Conservation (phyloP, 1,284 basidiomycete species). For the Malassezia slooffiae region DNA sequence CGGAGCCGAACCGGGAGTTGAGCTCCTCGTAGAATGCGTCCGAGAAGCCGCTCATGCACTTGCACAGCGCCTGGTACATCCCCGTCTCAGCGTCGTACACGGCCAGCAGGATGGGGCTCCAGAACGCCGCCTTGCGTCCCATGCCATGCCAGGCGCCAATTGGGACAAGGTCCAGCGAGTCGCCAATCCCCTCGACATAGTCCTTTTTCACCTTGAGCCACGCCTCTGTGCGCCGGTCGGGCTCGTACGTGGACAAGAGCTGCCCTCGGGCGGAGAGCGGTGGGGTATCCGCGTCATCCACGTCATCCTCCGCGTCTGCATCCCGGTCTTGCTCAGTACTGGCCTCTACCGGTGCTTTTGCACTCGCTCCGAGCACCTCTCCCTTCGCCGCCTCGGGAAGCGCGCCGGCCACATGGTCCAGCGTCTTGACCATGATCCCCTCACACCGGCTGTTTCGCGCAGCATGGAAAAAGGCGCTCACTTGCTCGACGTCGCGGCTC, state of each 20-base stretch:
- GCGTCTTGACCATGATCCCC: conserved; percentile 55
- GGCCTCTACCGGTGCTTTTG: too few species aligned
- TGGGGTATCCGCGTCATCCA: too few species aligned
- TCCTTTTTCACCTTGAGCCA: conserved; percentile 59
- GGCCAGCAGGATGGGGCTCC: conserved; percentile 78
- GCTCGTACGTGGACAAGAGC: conserved; percentile 78
- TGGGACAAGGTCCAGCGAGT: conserved; percentile 29
- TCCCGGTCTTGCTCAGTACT: too few species aligned
- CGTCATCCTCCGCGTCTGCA: too few species aligned
- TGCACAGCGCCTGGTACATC: conserved; percentile 52
- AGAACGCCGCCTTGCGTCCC: conserved; percentile 84
- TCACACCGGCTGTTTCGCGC: conserved; percentile 75
- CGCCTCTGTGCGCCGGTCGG: conserved; percentile 50
- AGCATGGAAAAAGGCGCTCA: conserved; percentile 66
- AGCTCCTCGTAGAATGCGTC: conserved; percentile 64
- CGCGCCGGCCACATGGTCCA: conserved; percentile 30
- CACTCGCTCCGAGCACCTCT: conserved; percentile 42
- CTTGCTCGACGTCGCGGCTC: conserved; percentile 56
- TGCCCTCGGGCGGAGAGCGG: too few species aligned
- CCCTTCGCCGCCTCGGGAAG: conserved; percentile 13
- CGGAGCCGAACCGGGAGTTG: conserved; percentile 17
- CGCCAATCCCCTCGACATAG: conserved; percentile 58
- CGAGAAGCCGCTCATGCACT: conserved; percentile 61
- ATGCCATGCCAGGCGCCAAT: conserved; percentile 71
- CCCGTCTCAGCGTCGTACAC: conserved; percentile 61